These are phyloP conservation scores for Coniella vitis DNA, from an alignment of 2,329 filamentous ascomycete species.

Conservation along the genomic window DNA sequence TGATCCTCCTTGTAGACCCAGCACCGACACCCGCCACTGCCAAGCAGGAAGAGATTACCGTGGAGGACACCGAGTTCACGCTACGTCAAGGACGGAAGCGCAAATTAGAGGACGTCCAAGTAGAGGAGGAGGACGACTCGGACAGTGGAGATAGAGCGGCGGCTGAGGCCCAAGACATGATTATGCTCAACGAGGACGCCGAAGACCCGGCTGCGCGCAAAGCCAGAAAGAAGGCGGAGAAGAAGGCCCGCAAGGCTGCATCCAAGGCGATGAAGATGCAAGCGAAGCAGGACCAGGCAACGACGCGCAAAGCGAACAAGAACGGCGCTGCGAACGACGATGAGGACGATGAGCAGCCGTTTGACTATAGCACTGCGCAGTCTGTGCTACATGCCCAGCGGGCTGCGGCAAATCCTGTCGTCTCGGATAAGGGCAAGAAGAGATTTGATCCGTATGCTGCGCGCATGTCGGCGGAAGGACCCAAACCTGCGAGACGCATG, in stretches of 20 bases:
- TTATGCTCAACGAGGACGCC: constrained; percentile 13
- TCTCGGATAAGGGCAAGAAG: constrained; percentile 19
- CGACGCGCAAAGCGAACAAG: constrained; percentile 14
- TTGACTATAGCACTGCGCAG: constrained; percentile 30
- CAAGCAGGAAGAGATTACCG: constrained; percentile 19
- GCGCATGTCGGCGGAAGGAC: constrained; percentile 24
- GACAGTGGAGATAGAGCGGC: constrained; percentile 7
- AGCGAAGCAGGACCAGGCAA: constrained; percentile 9
- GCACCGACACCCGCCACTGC: not conserved
- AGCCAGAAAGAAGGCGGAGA: constrained; percentile 17
- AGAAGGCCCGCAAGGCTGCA: constrained; percentile 13
- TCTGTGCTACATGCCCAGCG: constrained; percentile 26
- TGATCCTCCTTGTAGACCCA: constrained; percentile 19
- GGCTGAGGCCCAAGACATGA: constrained; percentile 6
- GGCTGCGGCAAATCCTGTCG: constrained; percentile 12
- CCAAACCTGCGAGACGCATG: constrained; percentile 25
- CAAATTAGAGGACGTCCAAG: constrained; percentile 29
- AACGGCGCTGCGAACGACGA: constrained; percentile 9
- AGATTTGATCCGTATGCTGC: constrained; percentile 27
- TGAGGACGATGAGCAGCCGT: constrained; percentile 23
- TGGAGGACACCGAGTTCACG: constrained; percentile 45
- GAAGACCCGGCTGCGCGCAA: constrained; percentile 13
- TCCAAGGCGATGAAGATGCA: constrained; percentile 15
- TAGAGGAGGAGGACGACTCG: constrained; percentile 14
- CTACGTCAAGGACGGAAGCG: constrained; percentile 49